These are phyloP conservation scores for Macrocybe gigantea DNA, from an alignment of 768 basidiomycete genomes.

Conservation along the genomic window DNA sequence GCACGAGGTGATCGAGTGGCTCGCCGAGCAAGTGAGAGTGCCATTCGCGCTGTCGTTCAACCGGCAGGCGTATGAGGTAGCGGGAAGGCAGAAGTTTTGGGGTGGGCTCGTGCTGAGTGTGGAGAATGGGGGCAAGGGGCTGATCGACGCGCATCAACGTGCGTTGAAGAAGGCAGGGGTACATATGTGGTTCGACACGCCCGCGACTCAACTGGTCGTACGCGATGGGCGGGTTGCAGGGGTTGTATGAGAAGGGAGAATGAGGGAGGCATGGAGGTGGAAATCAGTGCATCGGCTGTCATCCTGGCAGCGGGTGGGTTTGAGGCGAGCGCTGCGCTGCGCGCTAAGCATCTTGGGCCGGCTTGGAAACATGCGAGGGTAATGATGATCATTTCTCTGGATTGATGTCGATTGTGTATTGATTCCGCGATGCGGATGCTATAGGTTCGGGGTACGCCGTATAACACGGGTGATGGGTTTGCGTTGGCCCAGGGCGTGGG, in stretches of 20 bases:
- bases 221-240: constrained; percentile 38
- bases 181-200: constrained; percentile 51
- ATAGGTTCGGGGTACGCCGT: constrained; percentile 66
- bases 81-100: constrained; percentile 63
- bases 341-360: constrained; percentile 49
- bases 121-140: constrained; percentile 63
- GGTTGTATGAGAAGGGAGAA: constrained; percentile 29
- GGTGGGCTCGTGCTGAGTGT: constrained; percentile 60
- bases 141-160: constrained; percentile 49
- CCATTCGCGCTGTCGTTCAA: constrained; percentile 58
- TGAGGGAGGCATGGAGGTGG: constrained; percentile 21
- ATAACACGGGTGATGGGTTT: constrained; percentile 65
- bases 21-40: constrained; percentile 41
- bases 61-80: constrained; percentile 62
- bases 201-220: constrained; percentile 34
- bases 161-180: constrained; percentile 46
- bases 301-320: constrained; percentile 65
- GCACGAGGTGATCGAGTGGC: constrained; percentile 52
- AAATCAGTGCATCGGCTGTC: constrained; percentile 38
- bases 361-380: constrained; percentile 57
- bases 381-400: not conserved
- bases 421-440: too few relatives aligned
- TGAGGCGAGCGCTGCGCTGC: constrained; percentile 49
- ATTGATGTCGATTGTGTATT: too few relatives aligned
- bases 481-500: constrained; percentile 43